Conservation (phyloP, 2,329 filamentous ascomycete species). For the Xylogone sp. region DNA sequence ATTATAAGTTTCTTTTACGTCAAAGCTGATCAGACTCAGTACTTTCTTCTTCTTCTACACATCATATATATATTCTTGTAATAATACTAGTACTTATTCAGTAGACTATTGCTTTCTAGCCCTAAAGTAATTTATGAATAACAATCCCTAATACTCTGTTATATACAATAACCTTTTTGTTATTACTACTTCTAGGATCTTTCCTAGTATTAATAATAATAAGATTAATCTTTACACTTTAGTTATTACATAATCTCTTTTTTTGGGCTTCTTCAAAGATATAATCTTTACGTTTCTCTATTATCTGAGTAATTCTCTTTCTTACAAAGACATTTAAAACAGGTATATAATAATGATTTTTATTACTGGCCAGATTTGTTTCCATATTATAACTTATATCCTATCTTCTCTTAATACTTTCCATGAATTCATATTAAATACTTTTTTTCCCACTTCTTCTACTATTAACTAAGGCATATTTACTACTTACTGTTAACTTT, state of each 20-base stretch:
- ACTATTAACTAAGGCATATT: background rate
- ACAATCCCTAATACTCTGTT: too few species aligned
- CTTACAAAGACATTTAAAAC: background rate
- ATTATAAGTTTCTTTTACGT: constrained; percentile 38
- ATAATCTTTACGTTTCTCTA: background rate
- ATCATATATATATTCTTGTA: constrained; percentile 27
- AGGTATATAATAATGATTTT: background rate
- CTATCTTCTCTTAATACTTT: too few species aligned
- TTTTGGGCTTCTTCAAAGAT: background rate
- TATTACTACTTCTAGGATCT: background rate
- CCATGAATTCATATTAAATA: too few species aligned
- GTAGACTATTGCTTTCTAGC: constrained; percentile 30
- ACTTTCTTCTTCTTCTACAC: constrained; percentile 27
- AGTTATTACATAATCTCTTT: background rate
- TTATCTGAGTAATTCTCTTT: background rate
- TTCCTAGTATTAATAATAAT: background rate
- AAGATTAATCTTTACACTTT: background rate
- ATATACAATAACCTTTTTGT: too few species aligned
- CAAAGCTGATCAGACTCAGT: constrained; percentile 33
- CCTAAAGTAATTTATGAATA: constrained; percentile 34
- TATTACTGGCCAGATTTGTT: too few species aligned
- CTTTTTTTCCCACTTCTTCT: background rate
- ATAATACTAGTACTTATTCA: constrained; percentile 29
- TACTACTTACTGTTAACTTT: background rate
- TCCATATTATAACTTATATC: too few species aligned